Percentiles rank a stretch among this genome's conserved stretches.
Evolutionary conservation across 2,329 filamentous ascomycete species (phyloP).

Genomic region (Cladosporium sphaerospermum): DNA sequence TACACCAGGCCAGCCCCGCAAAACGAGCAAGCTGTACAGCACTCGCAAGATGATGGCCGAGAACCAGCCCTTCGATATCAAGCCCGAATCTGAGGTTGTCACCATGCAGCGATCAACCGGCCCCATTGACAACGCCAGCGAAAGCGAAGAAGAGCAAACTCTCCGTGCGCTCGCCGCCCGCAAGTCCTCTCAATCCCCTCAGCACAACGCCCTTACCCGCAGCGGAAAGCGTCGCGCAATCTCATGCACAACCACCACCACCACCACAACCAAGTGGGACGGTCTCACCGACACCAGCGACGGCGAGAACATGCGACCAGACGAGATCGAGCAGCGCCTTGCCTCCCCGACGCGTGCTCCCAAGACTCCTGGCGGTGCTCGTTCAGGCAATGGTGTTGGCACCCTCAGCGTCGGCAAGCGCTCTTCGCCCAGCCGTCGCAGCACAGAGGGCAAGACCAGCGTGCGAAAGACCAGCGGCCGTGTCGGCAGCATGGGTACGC

Average conservation of each 20-base stretch:
- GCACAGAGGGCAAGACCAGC: conserved; percentile 42
- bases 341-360: conserved; percentile 25
- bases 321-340: conserved; percentile 21
- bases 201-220: conserved; percentile 50
- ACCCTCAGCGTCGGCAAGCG: conserved; percentile 42
- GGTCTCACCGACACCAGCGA: conserved; percentile 41
- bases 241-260: conserved; percentile 68
- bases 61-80: conserved; percentile 46
- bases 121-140: conserved; percentile 52
- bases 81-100: conserved; percentile 53
- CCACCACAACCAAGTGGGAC: conserved; percentile 46
- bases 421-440: conserved; percentile 39
- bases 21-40: conserved; percentile 72
- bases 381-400: conserved; percentile 38
- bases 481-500: conserved; percentile 40
- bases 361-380: conserved; percentile 39
- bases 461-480: conserved; percentile 48
- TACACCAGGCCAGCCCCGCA: conserved; percentile 90
- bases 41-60: conserved; percentile 50
- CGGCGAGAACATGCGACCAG: conserved; percentile 35
- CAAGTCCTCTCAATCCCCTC: conserved; percentile 60
- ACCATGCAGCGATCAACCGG: conserved; percentile 55
- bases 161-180: conserved; percentile 64
- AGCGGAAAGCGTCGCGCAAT: conserved; percentile 62
- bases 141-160: conserved; percentile 84